Base-by-base conservation (phyloP, 1,284 basidiomycete genomes). In the Sporisorium iseilematis-ciliati region DNA sequence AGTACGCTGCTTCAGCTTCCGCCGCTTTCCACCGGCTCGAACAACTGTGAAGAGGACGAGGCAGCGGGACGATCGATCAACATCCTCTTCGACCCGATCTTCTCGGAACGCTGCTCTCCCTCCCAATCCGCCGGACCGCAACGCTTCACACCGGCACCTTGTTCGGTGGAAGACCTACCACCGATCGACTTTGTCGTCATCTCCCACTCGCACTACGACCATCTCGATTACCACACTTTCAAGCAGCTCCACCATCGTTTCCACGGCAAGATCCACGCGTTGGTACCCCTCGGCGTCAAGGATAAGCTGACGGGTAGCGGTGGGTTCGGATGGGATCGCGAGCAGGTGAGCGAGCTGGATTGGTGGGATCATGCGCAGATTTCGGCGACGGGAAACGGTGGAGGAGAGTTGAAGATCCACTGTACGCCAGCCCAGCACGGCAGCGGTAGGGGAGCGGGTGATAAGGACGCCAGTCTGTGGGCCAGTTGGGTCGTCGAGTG, bases 131-230 rank as follows among this genome's bases (percentile, higher is more conserved):
- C 77, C 2, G 83, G 83, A 0, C 83, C 83, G 4, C 54, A 65
- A 26, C 76, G 83, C 25, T 75, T 69, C 41, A 82, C 72, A 7
- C 71, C 66, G 1, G 57, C 78, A 7, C 83, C 83, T 0, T 82
- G 82, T 70, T 25, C 53, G 2, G 65, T 81, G 11, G 41, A 50
- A 1, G 78, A 76, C 18, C 61, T 84, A 20, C 83, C 83, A 1
- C 71, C 67, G 18, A 73, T 84, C 49, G 78, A 84, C 50, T 33
- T 78, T 4, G 82, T 83, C 38, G 35, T 78, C 33, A 84, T 84
- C 57, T 82, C 79, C 11, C 83, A 84, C 68, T 80, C 78, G 46
- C 83, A 84, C 63, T 84, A 82, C 59, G 83, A 84, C 63, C 83
- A 84, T 60, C 74, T 84, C 26, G 83, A 84, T 68, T 67, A 64